Evolutionary conservation across 176 grass and related monocot genomes (phyloP), one percentile per base, ranked within the genome.

Genomic region (Zizania latifolia): DNA sequence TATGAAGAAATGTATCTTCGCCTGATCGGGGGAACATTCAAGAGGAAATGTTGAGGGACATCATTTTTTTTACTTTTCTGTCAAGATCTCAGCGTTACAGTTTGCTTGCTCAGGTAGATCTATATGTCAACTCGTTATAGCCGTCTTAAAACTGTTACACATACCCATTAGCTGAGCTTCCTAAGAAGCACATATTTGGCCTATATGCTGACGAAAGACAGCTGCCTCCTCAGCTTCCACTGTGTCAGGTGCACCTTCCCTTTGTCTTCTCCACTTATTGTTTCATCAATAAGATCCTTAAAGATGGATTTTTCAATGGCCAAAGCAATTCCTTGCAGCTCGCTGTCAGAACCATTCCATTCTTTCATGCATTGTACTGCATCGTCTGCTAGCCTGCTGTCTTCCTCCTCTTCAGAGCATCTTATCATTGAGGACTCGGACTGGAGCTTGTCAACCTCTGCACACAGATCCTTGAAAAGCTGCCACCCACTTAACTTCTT

Each of bases 211-310:
- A 31, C 30, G 44, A 54, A 89, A 72, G 65, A 83, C 24, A 87
- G 41, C 71, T 83, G 66, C 53, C 75, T 86, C 34, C 74, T 68
- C 65, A 69, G 39, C 29, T 57, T 90, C 23, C 64, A 56, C 58
- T 84, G 75, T 36, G 65, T 78, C 38, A 35, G 8, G 22, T 78
- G 74, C 33, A 53, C 45, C 55, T 72, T 62, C 30, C 41, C 65
- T 29, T 39, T 78, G 24, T 32, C 65, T 41, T 76, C 63, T 1
- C 35, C 51, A 36, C 70, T 72, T 71, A 86, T 45, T 28, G 82
- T 19, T 48, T 95, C 92, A 15, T 63, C 72, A 23, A 95, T 77
- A 40, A 95, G 82, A 81, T 91, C 89, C 72, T 81, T 90, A 74
- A 89, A 90, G 28, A 95, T 83, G 34, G 39, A 84, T 71, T 77